phyloP scores from a whole-genome alignment of 441 rosid species.

The Erodium moschatum region DNA sequence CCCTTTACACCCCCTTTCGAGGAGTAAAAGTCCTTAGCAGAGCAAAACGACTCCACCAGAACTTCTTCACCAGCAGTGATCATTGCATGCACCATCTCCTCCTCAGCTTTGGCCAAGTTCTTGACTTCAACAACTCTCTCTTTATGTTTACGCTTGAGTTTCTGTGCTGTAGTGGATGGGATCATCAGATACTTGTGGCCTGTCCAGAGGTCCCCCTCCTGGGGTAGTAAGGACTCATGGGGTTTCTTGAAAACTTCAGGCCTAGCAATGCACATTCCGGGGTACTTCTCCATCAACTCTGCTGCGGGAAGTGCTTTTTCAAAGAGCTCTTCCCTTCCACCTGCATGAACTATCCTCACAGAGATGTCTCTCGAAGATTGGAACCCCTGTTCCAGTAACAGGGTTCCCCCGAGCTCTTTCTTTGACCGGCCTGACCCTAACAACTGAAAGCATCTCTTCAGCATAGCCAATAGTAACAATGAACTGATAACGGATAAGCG shows the following conservation, averaged over 20 bases:
- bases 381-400: conserved; percentile 23
- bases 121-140: conserved; percentile 10
- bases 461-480: conserved; percentile 8
- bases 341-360: conserved; percentile 53
- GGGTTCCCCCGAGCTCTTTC: conserved; percentile 19
- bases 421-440: conserved; percentile 9
- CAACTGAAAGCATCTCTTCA: conserved; percentile 19
- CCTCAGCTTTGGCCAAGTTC: conserved; percentile 10
- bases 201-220: conserved; percentile 38
- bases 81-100: conserved; percentile 27
- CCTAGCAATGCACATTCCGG: conserved; percentile 44
- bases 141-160: conserved; percentile 33
- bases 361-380: conserved; percentile 27
- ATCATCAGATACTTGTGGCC: conserved; percentile 45
- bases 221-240: conserved; percentile 33
- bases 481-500: conserved; percentile 13
- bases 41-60: conserved; percentile 31
- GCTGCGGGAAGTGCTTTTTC: conserved; percentile 36
- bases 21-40: conserved; percentile 44
- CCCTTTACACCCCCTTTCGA: conserved; percentile 20
- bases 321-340: conserved; percentile 44
- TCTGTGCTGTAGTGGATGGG: conserved; percentile 40
- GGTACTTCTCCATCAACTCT: conserved; percentile 45
- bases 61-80: conserved; percentile 29
- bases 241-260: conserved; percentile 51